phyloP scores from a whole-genome alignment of 1,139 yeast species.

The Pichia sp. region DNA sequence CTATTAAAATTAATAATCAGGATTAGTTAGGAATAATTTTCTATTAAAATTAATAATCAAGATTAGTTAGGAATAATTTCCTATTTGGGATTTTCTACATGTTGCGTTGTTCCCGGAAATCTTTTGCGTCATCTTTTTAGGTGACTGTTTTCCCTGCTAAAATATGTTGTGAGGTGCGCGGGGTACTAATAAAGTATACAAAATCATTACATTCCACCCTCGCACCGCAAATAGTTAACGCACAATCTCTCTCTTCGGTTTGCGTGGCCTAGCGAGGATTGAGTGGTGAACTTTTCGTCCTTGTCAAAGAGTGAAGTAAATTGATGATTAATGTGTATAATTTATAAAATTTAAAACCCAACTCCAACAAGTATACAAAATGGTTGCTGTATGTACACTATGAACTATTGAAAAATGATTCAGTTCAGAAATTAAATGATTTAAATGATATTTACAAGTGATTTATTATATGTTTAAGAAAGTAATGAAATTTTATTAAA shows the following conservation, averaged over 20 bases:
- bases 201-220: background rate
- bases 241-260: background rate
- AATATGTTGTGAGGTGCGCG: background rate
- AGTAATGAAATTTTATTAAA: background rate
- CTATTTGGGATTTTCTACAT: background rate
- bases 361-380: constrained; percentile 14
- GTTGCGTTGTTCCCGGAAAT: background rate
- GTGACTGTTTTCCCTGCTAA: background rate
- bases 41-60: background rate
- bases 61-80: background rate
- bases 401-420: background rate
- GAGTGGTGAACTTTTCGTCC: constrained; percentile 1
- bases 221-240: background rate
- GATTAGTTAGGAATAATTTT: background rate
- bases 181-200: background rate
- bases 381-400: constrained; percentile 19
- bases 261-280: background rate
- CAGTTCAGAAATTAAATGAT: background rate
- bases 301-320: background rate
- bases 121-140: background rate
- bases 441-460: background rate
- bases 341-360: background rate
- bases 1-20: background rate
- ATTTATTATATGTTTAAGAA: background rate
- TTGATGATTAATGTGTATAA: background rate